These are phyloP conservation scores for Penicillium bialowiezense DNA, from an alignment of 495 filamentous ascomycete genomes.

Conservation along the genomic window DNA sequence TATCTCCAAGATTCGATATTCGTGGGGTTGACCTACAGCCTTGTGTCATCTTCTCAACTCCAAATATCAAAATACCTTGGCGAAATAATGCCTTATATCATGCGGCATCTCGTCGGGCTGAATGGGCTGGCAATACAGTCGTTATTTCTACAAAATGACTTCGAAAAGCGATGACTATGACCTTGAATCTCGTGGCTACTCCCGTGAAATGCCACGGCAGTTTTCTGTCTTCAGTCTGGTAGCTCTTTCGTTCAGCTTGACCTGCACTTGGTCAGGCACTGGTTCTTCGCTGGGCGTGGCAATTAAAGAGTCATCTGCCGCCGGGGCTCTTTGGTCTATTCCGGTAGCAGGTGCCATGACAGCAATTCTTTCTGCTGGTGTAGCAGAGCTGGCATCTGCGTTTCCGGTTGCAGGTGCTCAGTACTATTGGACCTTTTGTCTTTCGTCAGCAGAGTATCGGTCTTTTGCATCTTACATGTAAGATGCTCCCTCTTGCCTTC, in stretches of 20 bases:
- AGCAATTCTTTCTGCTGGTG: conserved; percentile 1
- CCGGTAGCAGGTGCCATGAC: conserved; percentile 9
- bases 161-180: conserved; percentile 5
- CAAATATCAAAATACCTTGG: not conserved
- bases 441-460: not conserved
- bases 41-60: not conserved
- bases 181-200: conserved; percentile 7
- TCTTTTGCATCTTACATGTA: conserved; percentile 11
- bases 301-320: conserved; percentile 4
- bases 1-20: not conserved
- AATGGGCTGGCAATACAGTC: too few species aligned
- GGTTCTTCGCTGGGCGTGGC: conserved; percentile 9
- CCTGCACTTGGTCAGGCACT: conserved; percentile 11
- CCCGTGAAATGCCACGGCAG: conserved; percentile 9
- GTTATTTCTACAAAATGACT: too few species aligned
- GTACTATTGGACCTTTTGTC: conserved; percentile 12
- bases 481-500: not conserved
- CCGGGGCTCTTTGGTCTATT: conserved; percentile 6
- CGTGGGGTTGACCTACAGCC: not conserved
- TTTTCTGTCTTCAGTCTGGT: conserved; percentile 5
- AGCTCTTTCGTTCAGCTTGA: conserved; percentile 6
- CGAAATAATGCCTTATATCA: not conserved
- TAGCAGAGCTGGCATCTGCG: conserved; percentile 10
- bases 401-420: conserved; percentile 13
- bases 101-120: too few species aligned